Percentiles rank a stretch among this genome's conserved stretches.
These are phyloP conservation scores for Ganoderma sp. DNA, from an alignment of 1,284 basidiomycete genomes.

Conservation along the genomic window DNA sequence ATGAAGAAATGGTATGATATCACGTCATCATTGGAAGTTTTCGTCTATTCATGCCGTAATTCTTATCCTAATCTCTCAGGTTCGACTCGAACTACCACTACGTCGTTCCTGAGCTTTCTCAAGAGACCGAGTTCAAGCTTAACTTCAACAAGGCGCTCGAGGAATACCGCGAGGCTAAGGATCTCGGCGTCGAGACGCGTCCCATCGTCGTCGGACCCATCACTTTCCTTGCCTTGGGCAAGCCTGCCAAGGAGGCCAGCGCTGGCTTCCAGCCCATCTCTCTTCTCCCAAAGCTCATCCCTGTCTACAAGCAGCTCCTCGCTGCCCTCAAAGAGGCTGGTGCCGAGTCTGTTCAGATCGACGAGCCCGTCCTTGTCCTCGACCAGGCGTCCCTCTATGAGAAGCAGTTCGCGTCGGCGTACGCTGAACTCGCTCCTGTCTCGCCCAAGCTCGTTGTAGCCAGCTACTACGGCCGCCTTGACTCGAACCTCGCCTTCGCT, in stretches of 20 bases:
- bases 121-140: constrained; percentile 93
- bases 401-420: constrained; percentile 83
- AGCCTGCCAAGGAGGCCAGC: constrained; percentile 87
- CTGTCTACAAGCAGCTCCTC: constrained; percentile 92
- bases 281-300: constrained; percentile 89
- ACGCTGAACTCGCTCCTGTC: constrained; percentile 82
- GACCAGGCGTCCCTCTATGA: constrained; percentile 85
- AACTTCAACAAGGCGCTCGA: constrained; percentile 95
- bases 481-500: constrained; percentile 88
- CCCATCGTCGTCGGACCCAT: constrained; percentile 97
- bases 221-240: constrained; percentile 94
- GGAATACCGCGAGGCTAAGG: constrained; percentile 96
- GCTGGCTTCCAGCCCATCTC: constrained; percentile 90
- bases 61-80: constrained; percentile 51
- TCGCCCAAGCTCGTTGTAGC: constrained; percentile 93
- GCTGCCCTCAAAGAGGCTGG: constrained; percentile 92
- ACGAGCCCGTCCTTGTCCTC: constrained; percentile 96
- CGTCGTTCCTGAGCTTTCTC: constrained; percentile 96
- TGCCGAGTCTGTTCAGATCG: constrained; percentile 94
- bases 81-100: constrained; percentile 99
- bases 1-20: constrained; percentile 94
- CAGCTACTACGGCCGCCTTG: constrained; percentile 97
- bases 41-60: neutral
- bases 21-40: neutral
- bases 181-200: constrained; percentile 87